Evolutionary conservation across 768 basidiomycete genomes (phyloP).

Genomic region (Lactarius deliciosus): DNA sequence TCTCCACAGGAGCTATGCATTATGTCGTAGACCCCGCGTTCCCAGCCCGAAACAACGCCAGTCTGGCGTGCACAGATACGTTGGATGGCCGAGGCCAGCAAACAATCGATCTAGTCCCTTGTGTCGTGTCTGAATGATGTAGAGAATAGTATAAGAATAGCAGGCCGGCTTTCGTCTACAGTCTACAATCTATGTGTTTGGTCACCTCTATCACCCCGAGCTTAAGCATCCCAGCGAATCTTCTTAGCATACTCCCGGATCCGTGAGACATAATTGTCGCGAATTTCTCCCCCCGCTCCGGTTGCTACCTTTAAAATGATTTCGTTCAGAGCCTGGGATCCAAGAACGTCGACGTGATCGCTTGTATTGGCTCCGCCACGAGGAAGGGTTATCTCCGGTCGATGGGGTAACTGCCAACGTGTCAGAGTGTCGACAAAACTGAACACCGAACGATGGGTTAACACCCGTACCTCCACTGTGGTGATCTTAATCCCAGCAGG

Average conservation of each 20-base stretch:
- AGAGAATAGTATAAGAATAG: too few relatives aligned
- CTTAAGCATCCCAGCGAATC: slow-evolving; percentile 68
- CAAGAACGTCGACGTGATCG: slow-evolving; percentile 74
- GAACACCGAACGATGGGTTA: background rate
- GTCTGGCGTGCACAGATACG: background rate
- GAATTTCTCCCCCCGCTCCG: slow-evolving; percentile 71
- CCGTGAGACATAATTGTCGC: slow-evolving; percentile 68
- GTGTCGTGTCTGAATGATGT: background rate
- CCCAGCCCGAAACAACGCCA: background rate
- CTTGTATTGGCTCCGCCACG: slow-evolving; percentile 91
- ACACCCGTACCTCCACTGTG: slow-evolving; percentile 72
- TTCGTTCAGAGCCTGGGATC: slow-evolving; percentile 81
- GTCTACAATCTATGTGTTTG: background rate
- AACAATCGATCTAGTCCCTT: background rate
- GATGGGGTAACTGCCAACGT: slow-evolving; percentile 67
- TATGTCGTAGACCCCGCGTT: too few relatives aligned
- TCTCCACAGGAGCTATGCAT: too few relatives aligned
- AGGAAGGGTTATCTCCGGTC: slow-evolving; percentile 66
- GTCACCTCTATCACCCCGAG: background rate
- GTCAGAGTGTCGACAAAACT: background rate
- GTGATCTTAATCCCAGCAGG: slow-evolving; percentile 83
- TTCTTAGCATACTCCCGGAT: slow-evolving; percentile 73
- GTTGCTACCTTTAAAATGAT: slow-evolving; percentile 89
- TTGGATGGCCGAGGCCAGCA: background rate
- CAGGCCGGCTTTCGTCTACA: too few relatives aligned